Percentiles rank a stretch among this genome's conserved stretches.
Evolutionary conservation across 106 monocot species (phyloP).

Genomic region (Dioscorea dumetorum): DNA sequence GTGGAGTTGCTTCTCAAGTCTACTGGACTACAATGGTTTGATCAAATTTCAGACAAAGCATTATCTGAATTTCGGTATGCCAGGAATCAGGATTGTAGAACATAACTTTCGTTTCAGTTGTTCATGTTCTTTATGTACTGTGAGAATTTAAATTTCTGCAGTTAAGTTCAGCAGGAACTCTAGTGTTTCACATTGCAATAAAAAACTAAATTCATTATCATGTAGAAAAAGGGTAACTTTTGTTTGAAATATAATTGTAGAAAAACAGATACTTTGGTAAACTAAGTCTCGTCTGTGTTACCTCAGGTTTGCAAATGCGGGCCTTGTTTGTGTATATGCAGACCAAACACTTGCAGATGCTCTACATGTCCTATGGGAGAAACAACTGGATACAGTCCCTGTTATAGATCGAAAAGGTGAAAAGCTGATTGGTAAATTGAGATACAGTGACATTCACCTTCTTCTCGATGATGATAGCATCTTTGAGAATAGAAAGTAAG

Average conservation of each 20-base stretch:
- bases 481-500: constrained; percentile 33
- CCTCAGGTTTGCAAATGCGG: constrained; percentile 22
- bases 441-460: constrained; percentile 24
- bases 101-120: too few relatives aligned
- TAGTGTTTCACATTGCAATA: too few relatives aligned
- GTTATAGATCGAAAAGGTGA: constrained; percentile 19
- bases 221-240: too few relatives aligned
- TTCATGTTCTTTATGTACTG: too few relatives aligned
- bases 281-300: too few relatives aligned
- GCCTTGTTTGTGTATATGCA: constrained; percentile 5
- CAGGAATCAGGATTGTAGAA: too few relatives aligned
- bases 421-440: constrained; percentile 25
- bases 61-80: constrained; percentile 3
- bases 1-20: constrained; percentile 37
- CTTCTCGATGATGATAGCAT: constrained; percentile 31
- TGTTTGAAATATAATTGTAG: too few relatives aligned
- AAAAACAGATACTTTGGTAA: too few relatives aligned
- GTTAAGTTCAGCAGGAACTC: too few relatives aligned
- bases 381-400: constrained; percentile 18
- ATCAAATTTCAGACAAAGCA: constrained; percentile 38
- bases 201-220: too few relatives aligned
- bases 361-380: constrained; percentile 27
- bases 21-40: constrained; percentile 42
- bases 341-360: constrained; percentile 32
- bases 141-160: too few relatives aligned